Evolutionary conservation across 768 basidiomycete genomes (phyloP).

Genomic region (Rhodotorula kratochvilovae): DNA sequence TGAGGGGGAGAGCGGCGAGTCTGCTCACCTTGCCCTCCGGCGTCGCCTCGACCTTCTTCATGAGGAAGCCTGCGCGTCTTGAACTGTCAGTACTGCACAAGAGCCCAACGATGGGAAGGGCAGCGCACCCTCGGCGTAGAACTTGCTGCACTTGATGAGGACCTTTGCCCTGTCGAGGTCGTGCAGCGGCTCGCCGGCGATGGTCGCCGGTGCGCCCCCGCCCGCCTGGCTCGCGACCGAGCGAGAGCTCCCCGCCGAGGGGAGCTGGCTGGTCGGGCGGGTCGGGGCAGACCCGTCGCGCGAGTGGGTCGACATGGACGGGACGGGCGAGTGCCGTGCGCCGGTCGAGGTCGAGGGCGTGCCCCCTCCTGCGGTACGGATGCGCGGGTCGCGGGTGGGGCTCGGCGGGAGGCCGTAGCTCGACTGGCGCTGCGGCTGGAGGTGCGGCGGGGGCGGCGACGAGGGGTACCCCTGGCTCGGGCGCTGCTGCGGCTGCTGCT

Average conservation of each 20-base stretch:
- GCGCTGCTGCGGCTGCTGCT: background rate
- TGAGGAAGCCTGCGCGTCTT: constrained; percentile 52
- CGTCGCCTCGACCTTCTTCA: constrained; percentile 70
- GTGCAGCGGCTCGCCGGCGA: constrained; percentile 38
- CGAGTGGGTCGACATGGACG: background rate
- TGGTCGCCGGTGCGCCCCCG: constrained; percentile 6
- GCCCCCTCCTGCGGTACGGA: background rate
- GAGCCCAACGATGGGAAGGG: background rate
- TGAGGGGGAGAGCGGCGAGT: too few species aligned
- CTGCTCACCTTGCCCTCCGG: constrained; percentile 59
- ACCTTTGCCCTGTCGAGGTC: constrained; percentile 29
- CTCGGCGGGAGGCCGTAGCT: background rate
- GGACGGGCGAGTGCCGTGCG: constrained; percentile 1
- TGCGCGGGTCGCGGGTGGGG: background rate
- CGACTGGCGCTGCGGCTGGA: background rate
- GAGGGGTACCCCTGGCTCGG: background rate
- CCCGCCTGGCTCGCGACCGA: background rate
- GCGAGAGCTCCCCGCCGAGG: constrained; percentile 6
- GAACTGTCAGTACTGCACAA: too few species aligned
- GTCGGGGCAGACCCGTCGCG: too few species aligned
- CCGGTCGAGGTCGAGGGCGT: background rate
- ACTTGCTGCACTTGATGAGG: constrained; percentile 35
- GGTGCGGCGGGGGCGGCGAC: background rate
- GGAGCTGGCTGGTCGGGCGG: background rate
- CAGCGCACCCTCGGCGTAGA: constrained; percentile 35